These are phyloP conservation scores for Aeschynomene evenia DNA, from an alignment of 306 rosid species.

Conservation along the genomic window DNA sequence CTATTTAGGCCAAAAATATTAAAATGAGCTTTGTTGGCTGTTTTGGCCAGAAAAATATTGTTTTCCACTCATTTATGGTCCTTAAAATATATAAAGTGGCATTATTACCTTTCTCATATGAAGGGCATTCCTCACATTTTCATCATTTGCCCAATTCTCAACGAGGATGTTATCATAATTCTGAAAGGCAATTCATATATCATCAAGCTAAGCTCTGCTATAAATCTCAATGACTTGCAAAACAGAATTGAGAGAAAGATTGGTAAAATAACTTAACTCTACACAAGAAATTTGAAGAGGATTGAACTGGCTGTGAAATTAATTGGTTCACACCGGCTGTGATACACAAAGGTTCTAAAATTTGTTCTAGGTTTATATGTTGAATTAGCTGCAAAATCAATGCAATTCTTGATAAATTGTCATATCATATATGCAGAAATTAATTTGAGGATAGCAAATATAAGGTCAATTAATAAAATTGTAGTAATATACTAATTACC, in stretches of 20 bases:
- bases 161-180: constrained; percentile 25
- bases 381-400: too few relatives aligned
- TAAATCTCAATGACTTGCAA: neutral
- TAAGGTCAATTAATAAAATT: neutral
- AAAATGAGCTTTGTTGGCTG: too few relatives aligned
- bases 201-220: constrained; percentile 20
- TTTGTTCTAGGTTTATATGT: too few relatives aligned
- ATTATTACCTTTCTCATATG: constrained; percentile 39
- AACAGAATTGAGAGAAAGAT: neutral
- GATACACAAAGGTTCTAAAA: too few relatives aligned
- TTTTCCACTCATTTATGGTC: too few relatives aligned
- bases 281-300: constrained; percentile 18
- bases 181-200: neutral
- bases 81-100: neutral
- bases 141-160: constrained; percentile 41
- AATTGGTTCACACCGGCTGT: too few relatives aligned
- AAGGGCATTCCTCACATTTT: constrained; percentile 38
- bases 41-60: too few relatives aligned
- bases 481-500: too few relatives aligned
- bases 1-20: too few relatives aligned
- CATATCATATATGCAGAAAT: neutral
- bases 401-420: neutral
- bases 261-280: constrained; percentile 28
- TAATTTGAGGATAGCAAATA: neutral
- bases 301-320: neutral